Evolutionary conservation across 768 basidiomycete species (phyloP).

Genomic region (Phylloporus rhodoxanthus): DNA sequence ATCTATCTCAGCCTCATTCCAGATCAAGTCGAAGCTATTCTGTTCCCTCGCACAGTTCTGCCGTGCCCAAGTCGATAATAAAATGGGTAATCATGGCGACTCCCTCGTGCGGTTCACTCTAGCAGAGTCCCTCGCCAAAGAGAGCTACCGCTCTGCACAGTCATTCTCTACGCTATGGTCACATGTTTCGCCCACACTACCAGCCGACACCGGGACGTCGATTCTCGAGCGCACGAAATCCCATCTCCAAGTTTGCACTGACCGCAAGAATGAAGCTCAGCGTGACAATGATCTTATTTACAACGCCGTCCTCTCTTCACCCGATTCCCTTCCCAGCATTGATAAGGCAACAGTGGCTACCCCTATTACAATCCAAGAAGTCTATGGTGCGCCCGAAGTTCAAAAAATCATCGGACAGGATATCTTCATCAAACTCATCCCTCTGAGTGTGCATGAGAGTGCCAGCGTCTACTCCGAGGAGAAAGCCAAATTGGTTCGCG

Average conservation of each 20-base stretch:
- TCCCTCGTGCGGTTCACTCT: slow-evolving; percentile 73
- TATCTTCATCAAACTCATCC: slow-evolving; percentile 81
- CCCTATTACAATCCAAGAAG: slow-evolving; percentile 88
- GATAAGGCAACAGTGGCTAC: slow-evolving; percentile 81
- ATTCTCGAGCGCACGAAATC: slow-evolving; percentile 80
- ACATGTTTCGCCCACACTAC: slow-evolving; percentile 73
- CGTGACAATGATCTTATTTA: slow-evolving; percentile 98
- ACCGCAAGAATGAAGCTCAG: slow-evolving; percentile 67
- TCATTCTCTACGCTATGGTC: slow-evolving; percentile 70
- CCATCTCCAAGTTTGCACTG: slow-evolving; percentile 70
- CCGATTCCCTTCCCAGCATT: slow-evolving; percentile 71
- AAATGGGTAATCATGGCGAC: slow-evolving; percentile 79
- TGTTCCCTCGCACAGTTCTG: slow-evolving; percentile 82
- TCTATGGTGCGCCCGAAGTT: slow-evolving; percentile 85
- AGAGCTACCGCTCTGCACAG: slow-evolving; percentile 64
- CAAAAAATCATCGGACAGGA: slow-evolving; percentile 93
- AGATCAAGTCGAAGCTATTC: slow-evolving; percentile 93
- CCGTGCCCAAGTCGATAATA: slow-evolving; percentile 71
- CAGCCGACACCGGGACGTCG: slow-evolving; percentile 76
- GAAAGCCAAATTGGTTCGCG: slow-evolving; percentile 90
- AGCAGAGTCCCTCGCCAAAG: slow-evolving; percentile 77
- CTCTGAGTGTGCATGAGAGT: slow-evolving; percentile 91
- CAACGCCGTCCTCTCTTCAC: slow-evolving; percentile 78
- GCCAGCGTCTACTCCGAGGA: slow-evolving; percentile 97
- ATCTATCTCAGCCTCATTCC: slow-evolving; percentile 7